phyloP scores from a whole-genome alignment of 345 rosid species.

The Carallia brachiata region DNA sequence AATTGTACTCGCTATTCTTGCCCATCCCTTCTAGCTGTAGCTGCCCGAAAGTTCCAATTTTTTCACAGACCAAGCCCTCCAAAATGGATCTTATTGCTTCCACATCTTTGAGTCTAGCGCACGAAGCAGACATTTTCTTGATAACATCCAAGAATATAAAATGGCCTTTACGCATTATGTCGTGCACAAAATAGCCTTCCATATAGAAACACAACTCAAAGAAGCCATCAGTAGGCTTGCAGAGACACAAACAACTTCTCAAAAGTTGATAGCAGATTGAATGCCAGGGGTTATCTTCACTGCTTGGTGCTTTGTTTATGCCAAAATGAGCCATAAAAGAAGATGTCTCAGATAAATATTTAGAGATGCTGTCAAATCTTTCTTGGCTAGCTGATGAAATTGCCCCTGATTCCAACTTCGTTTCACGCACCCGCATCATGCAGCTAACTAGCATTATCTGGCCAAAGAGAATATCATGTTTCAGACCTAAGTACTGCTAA shows the following conservation, averaged over 20 bases:
- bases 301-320: neutral
- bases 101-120: neutral
- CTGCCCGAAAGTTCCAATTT: neutral
- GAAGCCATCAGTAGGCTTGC: neutral
- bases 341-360: neutral
- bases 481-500: neutral
- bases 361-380: neutral
- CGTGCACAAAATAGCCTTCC: neutral
- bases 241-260: neutral
- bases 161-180: neutral
- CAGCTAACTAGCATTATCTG: neutral
- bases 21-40: neutral
- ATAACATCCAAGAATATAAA: neutral
- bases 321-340: neutral
- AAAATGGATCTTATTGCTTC: neutral
- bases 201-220: neutral
- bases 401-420: neutral
- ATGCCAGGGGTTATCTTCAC: neutral
- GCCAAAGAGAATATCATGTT: neutral
- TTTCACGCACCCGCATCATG: neutral
- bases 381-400: neutral
- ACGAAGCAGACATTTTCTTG: neutral
- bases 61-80: neutral
- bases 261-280: neutral
- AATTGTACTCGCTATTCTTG: neutral